Evolutionary conservation across 306 rosid species (phyloP).

Genomic region (Dalbergia cochinchinensis): DNA sequence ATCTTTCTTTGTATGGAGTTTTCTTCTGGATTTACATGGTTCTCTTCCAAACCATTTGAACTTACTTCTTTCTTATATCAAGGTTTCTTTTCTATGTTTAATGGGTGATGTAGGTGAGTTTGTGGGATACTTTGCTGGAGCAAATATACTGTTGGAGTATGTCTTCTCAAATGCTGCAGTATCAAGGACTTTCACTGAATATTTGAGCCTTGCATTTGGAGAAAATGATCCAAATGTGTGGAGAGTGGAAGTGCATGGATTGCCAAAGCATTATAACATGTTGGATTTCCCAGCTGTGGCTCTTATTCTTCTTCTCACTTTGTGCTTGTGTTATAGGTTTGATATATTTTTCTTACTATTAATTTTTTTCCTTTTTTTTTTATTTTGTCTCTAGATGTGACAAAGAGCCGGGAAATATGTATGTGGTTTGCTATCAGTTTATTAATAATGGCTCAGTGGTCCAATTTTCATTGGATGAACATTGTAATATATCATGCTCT

Average conservation of each 20-base stretch:
- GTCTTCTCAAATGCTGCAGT: constrained; percentile 94
- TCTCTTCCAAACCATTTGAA: neutral
- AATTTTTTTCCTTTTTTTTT: too few species aligned
- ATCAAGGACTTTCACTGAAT: constrained; percentile 88
- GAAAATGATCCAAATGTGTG: constrained; percentile 64
- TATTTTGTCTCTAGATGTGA: too few species aligned
- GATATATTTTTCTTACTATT: too few species aligned
- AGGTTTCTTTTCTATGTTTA: neutral
- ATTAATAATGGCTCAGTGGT: neutral
- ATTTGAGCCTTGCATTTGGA: constrained; percentile 72
- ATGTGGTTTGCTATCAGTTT: too few species aligned
- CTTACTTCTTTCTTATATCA: neutral
- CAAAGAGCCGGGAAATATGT: too few species aligned
- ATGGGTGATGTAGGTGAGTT: constrained; percentile 73
- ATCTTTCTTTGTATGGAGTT: too few species aligned
- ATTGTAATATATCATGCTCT: constrained; percentile 39
- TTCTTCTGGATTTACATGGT: too few species aligned
- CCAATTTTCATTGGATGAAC: constrained; percentile 34
- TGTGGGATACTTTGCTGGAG: constrained; percentile 93
- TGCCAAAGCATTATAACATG: constrained; percentile 69
- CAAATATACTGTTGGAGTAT: constrained; percentile 92
- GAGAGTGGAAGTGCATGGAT: constrained; percentile 83
- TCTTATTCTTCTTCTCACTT: constrained; percentile 85
- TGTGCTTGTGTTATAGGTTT: constrained; percentile 87
- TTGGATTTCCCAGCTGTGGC: constrained; percentile 96